Evolutionary conservation across 2,329 filamentous ascomycete species (phyloP), one percentile per base, ranked within the genome.

Genomic region (Tolypocladium guangdongense): DNA sequence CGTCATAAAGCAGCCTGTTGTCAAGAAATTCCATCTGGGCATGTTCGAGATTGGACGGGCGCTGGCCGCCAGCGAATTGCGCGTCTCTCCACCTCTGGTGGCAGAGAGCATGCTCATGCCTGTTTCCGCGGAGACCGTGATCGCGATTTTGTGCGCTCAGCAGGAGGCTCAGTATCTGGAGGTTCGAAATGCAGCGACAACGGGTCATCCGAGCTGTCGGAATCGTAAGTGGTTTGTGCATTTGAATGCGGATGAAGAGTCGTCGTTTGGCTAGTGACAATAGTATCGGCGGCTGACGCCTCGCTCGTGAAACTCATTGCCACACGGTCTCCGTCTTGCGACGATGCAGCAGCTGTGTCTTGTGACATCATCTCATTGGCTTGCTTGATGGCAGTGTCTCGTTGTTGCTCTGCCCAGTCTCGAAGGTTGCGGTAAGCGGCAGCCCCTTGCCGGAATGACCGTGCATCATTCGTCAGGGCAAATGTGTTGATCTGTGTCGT

Each of bases 401-500:
- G 35, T 18, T 52, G 39, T 37, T 38, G 12, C 50, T 47, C 37
- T 52, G 50, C 50, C 50, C 50, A 47, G 43, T 52, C 50, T 41
- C 43, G 7, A 0, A 12, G 30, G 10, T 52, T 47, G 14, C 50
- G 50, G 27, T 20, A 52, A 7, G 51, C 51, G 6, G 7, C 33
- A 20, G 27, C 27, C 7, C 51, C 51, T 48, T 32, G 12, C 5
- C 51, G n/a, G 24, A 52, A 52, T 22, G 43, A 4, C 7, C 39
- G 3, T 11, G 36, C 10, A 22, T 48, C n/a, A 2, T 22, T 35
- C 6, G 41, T 18, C 8, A 52, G 18, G 24, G 33, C 10, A 2
- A 7, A 38, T 2, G 43, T 18, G 5, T 48, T 33, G 30, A 52
- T n/a, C 8, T 36, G 41, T 7, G 39, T 45, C 41, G 38, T 46